Base-by-base conservation (phyloP, 768 basidiomycete genomes). In the Mycena capillaripes region DNA sequence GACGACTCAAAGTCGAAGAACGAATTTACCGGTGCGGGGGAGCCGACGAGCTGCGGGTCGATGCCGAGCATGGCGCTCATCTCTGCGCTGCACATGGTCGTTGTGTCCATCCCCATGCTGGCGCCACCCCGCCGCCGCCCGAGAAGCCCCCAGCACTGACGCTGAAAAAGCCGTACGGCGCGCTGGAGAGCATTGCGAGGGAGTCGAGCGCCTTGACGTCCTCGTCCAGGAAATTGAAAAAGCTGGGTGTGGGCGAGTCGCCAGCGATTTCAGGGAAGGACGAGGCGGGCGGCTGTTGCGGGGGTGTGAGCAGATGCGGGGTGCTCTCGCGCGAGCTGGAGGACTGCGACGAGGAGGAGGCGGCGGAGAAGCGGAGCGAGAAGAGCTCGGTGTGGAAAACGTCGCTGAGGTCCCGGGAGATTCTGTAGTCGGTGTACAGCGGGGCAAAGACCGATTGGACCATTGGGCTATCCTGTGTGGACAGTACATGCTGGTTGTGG, bases 21-120 rank as follows among this genome's bases (percentile, higher is more conserved):
- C 4, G 79, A 75, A n/a, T n/a, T n/a, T 40, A 55, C 53, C 1
- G 77, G 25, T 36, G 90, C 80, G 5, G 92, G 92, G 0, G 93
- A 92, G 48, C 86, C 91, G 67, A 95, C 91, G 64, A 95, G 90
- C 79, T 92, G n/a, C 0, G 94, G 94, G 79, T 95, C 92, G 78
- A 95, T 95, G 55, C 80, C 84, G 63, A 77, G 5, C 78, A 76
- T 78, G 14, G 73, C 62, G 66, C 76, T 53, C 62, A 64, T 52
- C 50, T 46, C 56, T 38, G 56, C 25, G 59, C 44, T n/a, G n/a
- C n/a, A n/a, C n/a, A n/a, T 63, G 21, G n/a, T 19, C n/a, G 50
- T 40, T 32, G 25, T 23, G 25, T 78, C 77, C 63, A 81, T 78
- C 19, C 16, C 16, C 19, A n/a, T n/a, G n/a, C n/a, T n/a, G n/a